Percentiles rank a stretch among this genome's conserved stretches.
These are phyloP conservation scores for Brassica napus DNA, from an alignment of 345 rosid species.

Conservation along the genomic window Da-Ae NC_063446.1:61738501-61739000, in stretches of 20 bases:
- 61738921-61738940: background rate
- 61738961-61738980: background rate
- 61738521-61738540: background rate
- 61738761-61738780: constrained; percentile 99
- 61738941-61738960: background rate
- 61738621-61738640: constrained; percentile 89
- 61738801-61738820: constrained; percentile 92
- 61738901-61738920: background rate
- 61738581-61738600: constrained; percentile 72
- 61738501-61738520: constrained; percentile 80
- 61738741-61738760: background rate
- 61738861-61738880: constrained; percentile 31
- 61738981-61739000: background rate
- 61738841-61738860: constrained; percentile 98
- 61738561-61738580: background rate
- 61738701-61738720: background rate
- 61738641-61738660: constrained; percentile 87
- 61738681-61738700: constrained; percentile 22
- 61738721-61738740: background rate
- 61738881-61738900: background rate
- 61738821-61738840: constrained; percentile 97
- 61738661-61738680: constrained; percentile 89
- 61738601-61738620: constrained; percentile 89
- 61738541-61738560: constrained; percentile 10
- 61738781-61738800: constrained; percentile 98